Evolutionary conservation across 2,329 filamentous ascomycete species (phyloP).

Genomic region (Claviceps monticola): DNA sequence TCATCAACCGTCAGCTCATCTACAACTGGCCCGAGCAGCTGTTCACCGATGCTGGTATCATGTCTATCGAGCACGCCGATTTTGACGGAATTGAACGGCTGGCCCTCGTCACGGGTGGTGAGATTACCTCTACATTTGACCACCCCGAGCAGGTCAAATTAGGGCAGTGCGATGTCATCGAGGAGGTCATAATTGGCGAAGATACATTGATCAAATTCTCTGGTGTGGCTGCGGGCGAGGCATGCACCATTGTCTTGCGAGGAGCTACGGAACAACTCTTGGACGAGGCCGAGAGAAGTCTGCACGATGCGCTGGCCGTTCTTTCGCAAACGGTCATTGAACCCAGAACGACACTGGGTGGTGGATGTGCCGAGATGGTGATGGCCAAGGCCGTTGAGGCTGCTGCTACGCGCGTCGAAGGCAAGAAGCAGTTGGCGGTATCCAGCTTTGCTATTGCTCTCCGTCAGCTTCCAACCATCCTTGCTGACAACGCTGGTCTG

Average conservation of each 20-base stretch:
- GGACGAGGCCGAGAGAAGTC: conserved; percentile 88
- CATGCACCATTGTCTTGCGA: conserved; percentile 91
- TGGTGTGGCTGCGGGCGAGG: conserved; percentile 81
- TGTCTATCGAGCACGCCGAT: conserved; percentile 97
- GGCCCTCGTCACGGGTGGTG: conserved; percentile 87
- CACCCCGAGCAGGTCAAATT: conserved; percentile 96
- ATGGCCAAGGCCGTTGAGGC: conserved; percentile 98
- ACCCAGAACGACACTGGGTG: conserved; percentile 84
- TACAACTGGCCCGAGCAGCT: conserved; percentile 99
- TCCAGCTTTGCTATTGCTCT: conserved; percentile 80
- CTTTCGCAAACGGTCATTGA: conserved; percentile 93
- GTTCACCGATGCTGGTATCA: conserved; percentile 93
- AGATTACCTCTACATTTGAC: conserved; percentile 96
- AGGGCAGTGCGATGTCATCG: conserved; percentile 86
- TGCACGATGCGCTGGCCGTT: conserved; percentile 92
- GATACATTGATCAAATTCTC: conserved; percentile 97
- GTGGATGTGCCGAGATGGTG: conserved; percentile 94
- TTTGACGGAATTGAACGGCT: conserved; percentile 96
- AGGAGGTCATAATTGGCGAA: conserved; percentile 97
- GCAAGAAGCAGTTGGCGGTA: conserved; percentile 92
- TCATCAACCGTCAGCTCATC: conserved; percentile 97
- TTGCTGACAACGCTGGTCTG: conserved; percentile 93
- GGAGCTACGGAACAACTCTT: conserved; percentile 94
- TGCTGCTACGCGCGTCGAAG: conserved; percentile 82
- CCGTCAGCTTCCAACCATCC: conserved; percentile 85